Percentiles rank a stretch among this genome's conserved stretches.
Conservation (phyloP, 2,329 filamentous ascomycete genomes). For the Cladosporium sp. region DNA sequence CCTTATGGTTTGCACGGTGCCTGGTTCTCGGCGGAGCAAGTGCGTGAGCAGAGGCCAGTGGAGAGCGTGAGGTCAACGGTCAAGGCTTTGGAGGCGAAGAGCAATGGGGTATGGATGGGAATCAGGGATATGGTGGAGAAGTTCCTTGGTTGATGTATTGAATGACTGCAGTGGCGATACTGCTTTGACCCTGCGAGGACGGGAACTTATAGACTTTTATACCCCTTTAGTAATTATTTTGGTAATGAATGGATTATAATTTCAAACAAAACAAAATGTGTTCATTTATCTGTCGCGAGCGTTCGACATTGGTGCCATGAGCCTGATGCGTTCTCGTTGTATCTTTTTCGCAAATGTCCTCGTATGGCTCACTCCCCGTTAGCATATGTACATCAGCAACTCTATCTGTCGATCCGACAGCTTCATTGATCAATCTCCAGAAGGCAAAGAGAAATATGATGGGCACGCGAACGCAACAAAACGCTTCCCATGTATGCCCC, state of each 20-base stretch:
- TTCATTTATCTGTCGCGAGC: too few relatives aligned
- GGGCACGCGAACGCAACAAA: background rate
- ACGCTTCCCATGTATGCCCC: accelerated
- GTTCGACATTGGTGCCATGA: too few relatives aligned
- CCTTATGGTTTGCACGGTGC: slow-evolving; percentile 68
- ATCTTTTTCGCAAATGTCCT: too few relatives aligned
- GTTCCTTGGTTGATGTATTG: slow-evolving; percentile 26
- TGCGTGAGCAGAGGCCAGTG: slow-evolving; percentile 49
- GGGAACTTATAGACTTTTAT: slow-evolving; percentile 1
- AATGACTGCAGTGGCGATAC: background rate
- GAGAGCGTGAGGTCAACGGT: slow-evolving; percentile 35
- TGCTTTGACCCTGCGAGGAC: background rate
- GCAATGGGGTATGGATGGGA: slow-evolving; percentile 34
- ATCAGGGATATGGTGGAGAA: slow-evolving; percentile 33
- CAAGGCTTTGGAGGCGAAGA: slow-evolving; percentile 26
- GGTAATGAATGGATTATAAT: background rate
- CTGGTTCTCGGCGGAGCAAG: slow-evolving; percentile 59
- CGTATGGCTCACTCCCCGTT: too few relatives aligned
- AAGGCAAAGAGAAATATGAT: background rate
- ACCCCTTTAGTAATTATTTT: slow-evolving; percentile 10
- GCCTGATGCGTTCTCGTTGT: too few relatives aligned
- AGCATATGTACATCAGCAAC: background rate
- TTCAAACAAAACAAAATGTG: too few relatives aligned
- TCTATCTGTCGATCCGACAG: background rate
- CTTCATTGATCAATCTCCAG: background rate